These are phyloP conservation scores for Macrocystidia cucumis DNA, from an alignment of 1,284 basidiomycete genomes.

Conservation along the genomic window DNA sequence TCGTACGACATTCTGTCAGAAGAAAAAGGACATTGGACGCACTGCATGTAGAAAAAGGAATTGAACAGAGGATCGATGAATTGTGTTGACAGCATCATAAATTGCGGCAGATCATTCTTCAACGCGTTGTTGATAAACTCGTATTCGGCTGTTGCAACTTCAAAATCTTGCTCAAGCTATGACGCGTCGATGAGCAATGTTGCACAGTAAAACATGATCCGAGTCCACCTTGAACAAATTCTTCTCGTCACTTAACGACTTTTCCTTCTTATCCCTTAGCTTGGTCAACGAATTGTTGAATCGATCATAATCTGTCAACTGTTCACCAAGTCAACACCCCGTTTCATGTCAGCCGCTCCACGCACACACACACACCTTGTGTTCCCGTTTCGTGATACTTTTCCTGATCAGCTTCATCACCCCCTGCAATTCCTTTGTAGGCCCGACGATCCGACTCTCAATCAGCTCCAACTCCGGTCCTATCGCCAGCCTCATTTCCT, in stretches of 20 bases:
- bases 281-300: constrained; percentile 95
- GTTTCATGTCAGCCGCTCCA: too few relatives aligned
- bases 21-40: constrained; percentile 24
- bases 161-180: constrained; percentile 97
- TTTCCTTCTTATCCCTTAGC: constrained; percentile 95
- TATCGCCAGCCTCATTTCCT: constrained; percentile 76
- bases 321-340: constrained; percentile 9
- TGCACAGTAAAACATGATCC: constrained; percentile 6
- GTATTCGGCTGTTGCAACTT: constrained; percentile 91
- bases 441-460: constrained; percentile 79
- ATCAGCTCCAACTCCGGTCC: constrained; percentile 94
- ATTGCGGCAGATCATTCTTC: constrained; percentile 90
- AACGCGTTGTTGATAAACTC: constrained; percentile 92
- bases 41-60: constrained; percentile 99
- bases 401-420: constrained; percentile 90
- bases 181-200: constrained; percentile 9
- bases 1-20: constrained; percentile 3
- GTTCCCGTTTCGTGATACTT: constrained; percentile 92
- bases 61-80: constrained; percentile 97
- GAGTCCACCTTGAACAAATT: constrained; percentile 81
- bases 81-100: constrained; percentile 80
- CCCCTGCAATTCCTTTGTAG: constrained; percentile 83
- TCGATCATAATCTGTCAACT: constrained; percentile 93
- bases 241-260: constrained; percentile 89
- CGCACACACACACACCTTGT: constrained; percentile 58